phyloP scores from a whole-genome alignment of 2,329 filamentous ascomycete species.

The Aspergillus cejpii region DNA sequence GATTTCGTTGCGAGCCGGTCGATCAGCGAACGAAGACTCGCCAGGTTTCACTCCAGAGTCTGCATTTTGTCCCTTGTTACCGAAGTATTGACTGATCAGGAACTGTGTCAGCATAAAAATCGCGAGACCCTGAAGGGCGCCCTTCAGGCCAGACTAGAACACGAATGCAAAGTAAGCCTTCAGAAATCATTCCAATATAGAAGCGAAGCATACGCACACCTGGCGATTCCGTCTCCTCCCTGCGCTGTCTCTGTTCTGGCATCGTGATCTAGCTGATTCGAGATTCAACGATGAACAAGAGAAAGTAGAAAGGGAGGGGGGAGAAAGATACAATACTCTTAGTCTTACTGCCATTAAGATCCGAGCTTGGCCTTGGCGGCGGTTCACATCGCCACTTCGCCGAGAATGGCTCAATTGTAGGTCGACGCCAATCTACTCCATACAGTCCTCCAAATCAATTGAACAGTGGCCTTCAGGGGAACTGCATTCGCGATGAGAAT shows the following conservation, averaged over 20 bases:
- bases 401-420: too few species aligned
- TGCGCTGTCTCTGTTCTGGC: slow-evolving; percentile 36
- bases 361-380: neutral
- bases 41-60: slow-evolving; percentile 18
- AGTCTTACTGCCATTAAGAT: neutral
- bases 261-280: slow-evolving; percentile 24
- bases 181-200: neutral
- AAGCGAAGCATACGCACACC: slow-evolving; percentile 21
- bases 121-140: slow-evolving; percentile 50
- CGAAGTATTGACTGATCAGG: slow-evolving; percentile 51
- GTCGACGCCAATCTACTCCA: neutral
- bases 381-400: neutral
- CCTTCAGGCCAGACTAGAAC: slow-evolving; percentile 37
- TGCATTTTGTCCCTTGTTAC: slow-evolving; percentile 30
- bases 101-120: slow-evolving; percentile 56
- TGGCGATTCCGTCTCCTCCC: slow-evolving; percentile 27
- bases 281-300: slow-evolving; percentile 10
- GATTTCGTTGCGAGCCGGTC: slow-evolving; percentile 48
- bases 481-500: slow-evolving; percentile 24
- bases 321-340: neutral
- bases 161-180: slow-evolving; percentile 18
- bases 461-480: neutral
- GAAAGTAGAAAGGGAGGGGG: slow-evolving; percentile 7
- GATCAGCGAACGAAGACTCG: slow-evolving; percentile 55
- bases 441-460: neutral